Evolutionary conservation across 169 alveolate species (phyloP), one percentile per base, ranked within the genome.

Genomic region (Plasmodium ovale): DNA sequence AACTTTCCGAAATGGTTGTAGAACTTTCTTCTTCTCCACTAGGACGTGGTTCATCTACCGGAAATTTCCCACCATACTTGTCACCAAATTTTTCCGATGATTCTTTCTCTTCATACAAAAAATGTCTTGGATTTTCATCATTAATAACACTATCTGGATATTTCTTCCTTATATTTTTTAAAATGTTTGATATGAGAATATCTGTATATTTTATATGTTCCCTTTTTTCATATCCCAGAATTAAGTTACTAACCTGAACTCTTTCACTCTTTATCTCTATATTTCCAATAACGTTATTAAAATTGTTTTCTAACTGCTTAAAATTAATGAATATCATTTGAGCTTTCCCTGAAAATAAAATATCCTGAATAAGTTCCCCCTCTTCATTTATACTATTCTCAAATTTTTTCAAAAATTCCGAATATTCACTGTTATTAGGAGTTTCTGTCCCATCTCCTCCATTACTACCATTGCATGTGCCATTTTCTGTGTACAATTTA

Each of bases 281-380:
- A 79, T 79, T 79, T 31, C 82, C 77, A 27, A 79, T 33, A 9
- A 79, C 68, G 12, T 79, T 79, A 58, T 64, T 79, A 21, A 79
- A 56, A 64, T 79, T 79, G 3, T 79, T 79, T 64, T 79, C 89
- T 31, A 79, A 31, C 59, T 79, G 89, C 44, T 79, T 79, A 79
- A 79, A 79, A 79, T 79, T 79, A 5, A 79, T 79, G 27, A 79
- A 79, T 64, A 79, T 79, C 89, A 79, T 79, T 79, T 79, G 89
- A 14, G 89, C 89, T 56, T 79, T 79, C 0, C 89, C 89, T 0
- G 89, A 29, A 21, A 79, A 79, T 2, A 79, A 16, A 10, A 79
- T 79, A 21, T 79, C 89, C 65, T 79, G 89, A 64, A 79, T 64
- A 31, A 79, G 49, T 64, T 79, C 89, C 21, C 89, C 89, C 27